phyloP scores from a whole-genome alignment of 2,329 filamentous ascomycete genomes.

The Phoma sp. region DNA sequence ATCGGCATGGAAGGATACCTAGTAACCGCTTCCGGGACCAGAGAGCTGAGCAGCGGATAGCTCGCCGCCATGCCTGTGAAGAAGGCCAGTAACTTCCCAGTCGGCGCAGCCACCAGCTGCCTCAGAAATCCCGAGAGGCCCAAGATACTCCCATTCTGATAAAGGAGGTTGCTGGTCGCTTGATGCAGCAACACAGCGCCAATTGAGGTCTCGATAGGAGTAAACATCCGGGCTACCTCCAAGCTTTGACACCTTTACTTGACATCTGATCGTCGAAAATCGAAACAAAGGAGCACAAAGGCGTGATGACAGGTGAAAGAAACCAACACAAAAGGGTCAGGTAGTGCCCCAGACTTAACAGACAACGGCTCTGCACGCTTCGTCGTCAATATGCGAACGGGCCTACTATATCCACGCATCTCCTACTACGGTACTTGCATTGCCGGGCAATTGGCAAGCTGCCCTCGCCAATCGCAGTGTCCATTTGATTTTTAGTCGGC shows the following conservation, averaged over 20 bases:
- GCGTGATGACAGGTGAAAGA: slow-evolving; percentile 1
- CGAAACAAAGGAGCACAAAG: neutral
- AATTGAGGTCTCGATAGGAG: slow-evolving; percentile 59
- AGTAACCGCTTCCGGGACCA: slow-evolving; percentile 56
- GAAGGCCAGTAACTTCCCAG: slow-evolving; percentile 53
- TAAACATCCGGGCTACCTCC: slow-evolving; percentile 55
- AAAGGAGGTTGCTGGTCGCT: slow-evolving; percentile 58
- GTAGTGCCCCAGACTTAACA: neutral
- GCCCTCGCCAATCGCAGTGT: slow-evolving; percentile 22
- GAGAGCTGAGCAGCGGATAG: slow-evolving; percentile 50
- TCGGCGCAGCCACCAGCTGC: slow-evolving; percentile 51
- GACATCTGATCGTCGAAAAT: neutral
- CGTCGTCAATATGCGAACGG: no score
- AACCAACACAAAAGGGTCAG: neutral
- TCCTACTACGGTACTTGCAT: no score
- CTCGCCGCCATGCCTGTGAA: slow-evolving; percentile 57
- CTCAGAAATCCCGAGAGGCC: slow-evolving; percentile 59
- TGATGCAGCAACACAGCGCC: slow-evolving; percentile 61
- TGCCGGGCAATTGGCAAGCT: no score
- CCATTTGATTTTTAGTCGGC: slow-evolving; percentile 24
- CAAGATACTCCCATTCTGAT: slow-evolving; percentile 60
- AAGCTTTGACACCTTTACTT: neutral
- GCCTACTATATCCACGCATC: no score
- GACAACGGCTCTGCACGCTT: neutral
- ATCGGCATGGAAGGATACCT: slow-evolving; percentile 49